Conservation (phyloP, 768 basidiomycete species). For the Phylloporus sp. region DNA sequence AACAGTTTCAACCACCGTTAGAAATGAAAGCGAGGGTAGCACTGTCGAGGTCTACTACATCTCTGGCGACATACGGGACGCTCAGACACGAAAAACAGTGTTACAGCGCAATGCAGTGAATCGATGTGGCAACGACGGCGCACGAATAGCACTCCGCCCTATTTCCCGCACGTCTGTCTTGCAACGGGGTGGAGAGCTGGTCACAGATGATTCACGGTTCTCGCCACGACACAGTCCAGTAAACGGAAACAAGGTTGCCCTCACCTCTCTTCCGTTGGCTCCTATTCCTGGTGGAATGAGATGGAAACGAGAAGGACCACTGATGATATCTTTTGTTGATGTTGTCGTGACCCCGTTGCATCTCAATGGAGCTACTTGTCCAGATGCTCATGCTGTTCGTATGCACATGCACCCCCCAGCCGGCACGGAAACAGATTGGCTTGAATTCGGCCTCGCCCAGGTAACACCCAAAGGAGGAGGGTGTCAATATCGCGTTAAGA, state of each 20-base stretch:
- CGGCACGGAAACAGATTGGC: constrained; percentile 60
- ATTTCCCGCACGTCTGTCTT: constrained; percentile 23
- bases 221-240: constrained; percentile 21
- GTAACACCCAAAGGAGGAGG: constrained; percentile 20
- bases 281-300: constrained; percentile 29
- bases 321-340: constrained; percentile 57
- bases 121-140: constrained; percentile 58
- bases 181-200: constrained; percentile 19
- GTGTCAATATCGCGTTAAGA: constrained; percentile 42
- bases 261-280: constrained; percentile 9
- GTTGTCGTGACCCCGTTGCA: constrained; percentile 51
- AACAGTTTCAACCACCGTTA: constrained; percentile 49
- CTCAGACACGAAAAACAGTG: constrained; percentile 60
- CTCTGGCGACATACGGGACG: constrained; percentile 51
- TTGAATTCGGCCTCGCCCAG: constrained; percentile 69
- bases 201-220: constrained; percentile 16
- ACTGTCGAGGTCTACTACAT: constrained; percentile 61
- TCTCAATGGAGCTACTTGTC: constrained; percentile 20
- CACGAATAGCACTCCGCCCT: constrained; percentile 50
- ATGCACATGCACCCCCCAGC: constrained; percentile 51
- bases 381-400: constrained; percentile 56
- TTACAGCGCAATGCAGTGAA: constrained; percentile 55
- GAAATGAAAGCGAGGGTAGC: constrained; percentile 50
- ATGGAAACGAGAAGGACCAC: constrained; percentile 48
- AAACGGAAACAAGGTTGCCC: constrained; percentile 13